Base-by-base conservation (phyloP, 2,329 filamentous ascomycete genomes). In the Epichloe coenophiala region DNA sequence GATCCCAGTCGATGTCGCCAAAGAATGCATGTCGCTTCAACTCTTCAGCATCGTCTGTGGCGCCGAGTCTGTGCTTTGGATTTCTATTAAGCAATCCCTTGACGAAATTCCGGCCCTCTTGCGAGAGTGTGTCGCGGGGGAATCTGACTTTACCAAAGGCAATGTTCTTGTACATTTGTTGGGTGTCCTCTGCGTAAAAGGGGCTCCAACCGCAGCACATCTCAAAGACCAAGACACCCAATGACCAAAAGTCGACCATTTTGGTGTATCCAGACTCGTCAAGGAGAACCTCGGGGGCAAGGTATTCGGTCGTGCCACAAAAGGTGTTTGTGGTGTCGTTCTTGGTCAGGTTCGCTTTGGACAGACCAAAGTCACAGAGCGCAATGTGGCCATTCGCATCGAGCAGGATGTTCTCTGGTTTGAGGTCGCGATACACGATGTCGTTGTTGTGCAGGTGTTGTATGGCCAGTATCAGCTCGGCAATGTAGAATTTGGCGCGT, bases 81-180 rank as follows among this genome's bases (percentile, higher is more conserved):
- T 98, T 98, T 63, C 93, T 83, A 72, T 98, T 98, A 50, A 98
- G 78, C 55, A 98, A 72, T 19, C 93, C 93, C 74, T 98, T 98
- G 63, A 98, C 93, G 61, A 98, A 98, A 68, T 95, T 97, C 53
- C 93, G 81, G 53, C 93, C 93, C 67, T 98, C 93, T 40, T 89
- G 85, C 54, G 89, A 96, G 35, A 98, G 73, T 1, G 93, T 95
- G 66, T 98, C 93, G 57, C 90, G 81, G 7, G 7, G 93, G 67
- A 98, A 98, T 54, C 93, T 80, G 52, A 98, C 93, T 66, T 98
- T 98, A 64, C 93, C 93, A 63, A 98, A 98, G 0, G 93, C 93
- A 65, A 98, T 98, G 71, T 98, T 98, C 75, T 98, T 98, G 75
- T 98, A 98, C 93, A 98, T 98, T 67, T 98, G 93, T 68, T 98